Evolutionary conservation across 768 basidiomycete species (phyloP).

Genomic region (Hygrocybe punicea): DNA sequence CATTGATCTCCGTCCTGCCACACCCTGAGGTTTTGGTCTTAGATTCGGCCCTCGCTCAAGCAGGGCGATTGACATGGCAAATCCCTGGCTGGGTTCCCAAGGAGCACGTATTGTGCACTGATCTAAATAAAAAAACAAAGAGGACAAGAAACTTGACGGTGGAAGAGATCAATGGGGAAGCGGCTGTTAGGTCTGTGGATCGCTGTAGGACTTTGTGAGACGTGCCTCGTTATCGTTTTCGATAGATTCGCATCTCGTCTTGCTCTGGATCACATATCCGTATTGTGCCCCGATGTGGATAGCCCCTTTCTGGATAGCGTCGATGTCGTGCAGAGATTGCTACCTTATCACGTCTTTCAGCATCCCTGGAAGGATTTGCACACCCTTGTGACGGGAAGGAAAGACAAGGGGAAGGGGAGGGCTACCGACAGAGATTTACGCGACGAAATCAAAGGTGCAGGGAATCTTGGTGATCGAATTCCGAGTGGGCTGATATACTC

Average conservation of each 20-base stretch:
- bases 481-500: conserved; percentile 5
- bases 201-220: background rate
- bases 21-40: background rate
- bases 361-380: conserved; percentile 67
- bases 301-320: conserved; percentile 58
- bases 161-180: conserved; percentile 52
- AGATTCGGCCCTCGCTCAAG: conserved; percentile 14
- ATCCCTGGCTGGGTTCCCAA: conserved; percentile 3
- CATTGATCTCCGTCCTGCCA: background rate
- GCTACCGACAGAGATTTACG: conserved; percentile 44
- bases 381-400: conserved; percentile 15
- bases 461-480: background rate
- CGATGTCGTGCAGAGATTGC: conserved; percentile 66
- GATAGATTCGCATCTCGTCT: conserved; percentile 54
- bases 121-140: conserved; percentile 20
- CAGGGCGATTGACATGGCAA: conserved; percentile 32
- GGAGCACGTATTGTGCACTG: background rate
- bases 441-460: conserved; percentile 52
- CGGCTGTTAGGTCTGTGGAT: conserved; percentile 46
- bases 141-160: conserved; percentile 38
- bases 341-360: conserved; percentile 79
- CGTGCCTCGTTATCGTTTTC: conserved; percentile 2
- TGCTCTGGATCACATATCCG: conserved; percentile 58
- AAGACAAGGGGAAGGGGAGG: conserved; percentile 49
- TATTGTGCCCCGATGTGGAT: conserved; percentile 64